phyloP scores from a whole-genome alignment of 768 basidiomycete species.

The Lentinula edodes region DNA sequence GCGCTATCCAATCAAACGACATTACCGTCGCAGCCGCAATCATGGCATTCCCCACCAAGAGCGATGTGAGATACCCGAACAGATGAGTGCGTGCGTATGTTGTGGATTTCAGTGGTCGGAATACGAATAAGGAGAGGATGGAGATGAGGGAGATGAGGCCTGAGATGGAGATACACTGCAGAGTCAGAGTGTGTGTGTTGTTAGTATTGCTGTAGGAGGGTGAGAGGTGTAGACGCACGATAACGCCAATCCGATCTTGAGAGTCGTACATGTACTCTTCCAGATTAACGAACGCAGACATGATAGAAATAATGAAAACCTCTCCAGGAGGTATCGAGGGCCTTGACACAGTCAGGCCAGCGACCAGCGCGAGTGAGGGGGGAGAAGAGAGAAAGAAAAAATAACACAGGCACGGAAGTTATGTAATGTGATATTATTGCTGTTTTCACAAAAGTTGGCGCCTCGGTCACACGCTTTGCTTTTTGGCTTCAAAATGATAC shows the following conservation, averaged over 20 bases:
- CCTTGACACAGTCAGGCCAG: background rate
- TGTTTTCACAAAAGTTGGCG: too few species aligned
- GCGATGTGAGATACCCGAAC: conserved; percentile 14
- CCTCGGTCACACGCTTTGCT: too few species aligned
- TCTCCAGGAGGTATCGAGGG: background rate
- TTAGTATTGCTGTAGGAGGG: background rate
- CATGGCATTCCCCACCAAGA: conserved; percentile 16
- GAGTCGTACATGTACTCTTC: background rate
- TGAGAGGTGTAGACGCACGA: background rate
- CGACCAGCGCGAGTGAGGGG: background rate
- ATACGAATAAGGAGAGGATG: conserved; percentile 11
- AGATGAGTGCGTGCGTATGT: conserved; percentile 13
- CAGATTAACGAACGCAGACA: background rate
- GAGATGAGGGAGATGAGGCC: conserved; percentile 13
- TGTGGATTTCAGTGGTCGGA: background rate
- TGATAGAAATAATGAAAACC: background rate
- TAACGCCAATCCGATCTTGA: conserved; percentile 3
- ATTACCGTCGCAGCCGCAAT: conserved; percentile 13
- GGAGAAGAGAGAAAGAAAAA: background rate
- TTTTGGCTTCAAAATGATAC: too few species aligned
- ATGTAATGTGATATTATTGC: too few species aligned
- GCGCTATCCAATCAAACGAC: conserved; percentile 14
- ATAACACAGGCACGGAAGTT: too few species aligned
- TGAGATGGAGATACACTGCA: conserved; percentile 10
- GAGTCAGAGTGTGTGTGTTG: background rate